Conservation (phyloP, 2,329 filamentous ascomycete genomes). For the Aspergillus udagawae region DNA sequence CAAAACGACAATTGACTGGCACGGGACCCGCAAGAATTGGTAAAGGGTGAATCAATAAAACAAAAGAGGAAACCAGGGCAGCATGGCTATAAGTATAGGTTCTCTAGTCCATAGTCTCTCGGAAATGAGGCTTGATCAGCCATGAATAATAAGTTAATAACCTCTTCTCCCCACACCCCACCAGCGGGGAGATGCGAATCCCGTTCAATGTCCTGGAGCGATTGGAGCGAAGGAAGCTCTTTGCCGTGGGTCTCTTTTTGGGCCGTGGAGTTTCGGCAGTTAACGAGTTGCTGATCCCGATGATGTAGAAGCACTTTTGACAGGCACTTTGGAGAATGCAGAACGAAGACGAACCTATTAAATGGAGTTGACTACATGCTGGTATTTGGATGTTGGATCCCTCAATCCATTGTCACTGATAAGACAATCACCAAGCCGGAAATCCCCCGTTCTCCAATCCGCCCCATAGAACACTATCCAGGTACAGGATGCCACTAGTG, state of each 20-base stretch:
- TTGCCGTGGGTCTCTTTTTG: constrained; percentile 15
- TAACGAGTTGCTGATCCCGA: constrained; percentile 2
- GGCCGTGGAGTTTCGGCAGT: constrained; percentile 9
- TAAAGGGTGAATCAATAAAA: background rate
- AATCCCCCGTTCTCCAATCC: constrained; percentile 3
- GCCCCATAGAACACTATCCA: background rate
- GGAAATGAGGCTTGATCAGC: constrained; percentile 16
- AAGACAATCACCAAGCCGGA: background rate
- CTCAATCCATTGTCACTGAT: background rate
- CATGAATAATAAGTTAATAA: constrained; percentile 18
- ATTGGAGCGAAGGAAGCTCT: constrained; percentile 8
- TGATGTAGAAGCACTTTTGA: background rate
- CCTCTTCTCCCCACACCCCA: constrained; percentile 16
- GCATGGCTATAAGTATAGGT: background rate
- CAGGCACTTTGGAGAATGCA: background rate
- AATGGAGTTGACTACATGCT: background rate
- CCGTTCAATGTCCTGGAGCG: constrained; percentile 11
- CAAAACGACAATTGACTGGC: background rate
- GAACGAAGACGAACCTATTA: background rate
- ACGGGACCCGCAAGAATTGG: background rate
- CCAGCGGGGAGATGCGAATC: background rate
- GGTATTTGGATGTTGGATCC: background rate
- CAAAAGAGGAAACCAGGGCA: background rate
- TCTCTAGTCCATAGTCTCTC: background rate
- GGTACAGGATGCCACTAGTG: background rate